A percentile compares a stretch with the other conserved stretches of the same genome.
Evolutionary conservation across 768 basidiomycete species (phyloP).

Genomic region (Russula abietina): DNA sequence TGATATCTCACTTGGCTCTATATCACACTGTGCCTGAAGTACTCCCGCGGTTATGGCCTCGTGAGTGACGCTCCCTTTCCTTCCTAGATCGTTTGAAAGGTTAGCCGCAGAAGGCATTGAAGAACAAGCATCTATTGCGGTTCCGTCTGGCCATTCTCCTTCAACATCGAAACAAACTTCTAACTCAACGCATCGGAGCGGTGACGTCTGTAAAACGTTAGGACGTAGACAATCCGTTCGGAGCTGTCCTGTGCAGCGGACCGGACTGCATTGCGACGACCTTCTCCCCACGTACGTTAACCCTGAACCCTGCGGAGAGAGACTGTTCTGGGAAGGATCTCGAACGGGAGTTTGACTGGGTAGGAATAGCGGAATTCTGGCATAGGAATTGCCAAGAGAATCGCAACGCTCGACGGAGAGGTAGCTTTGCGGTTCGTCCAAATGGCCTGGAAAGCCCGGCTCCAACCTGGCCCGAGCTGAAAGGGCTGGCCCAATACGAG

Average conservation of each 20-base stretch:
- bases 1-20: neutral
- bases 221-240: neutral
- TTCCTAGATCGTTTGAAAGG: neutral
- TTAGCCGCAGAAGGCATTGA: neutral
- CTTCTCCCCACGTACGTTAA: neutral
- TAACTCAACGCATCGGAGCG: neutral
- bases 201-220: neutral
- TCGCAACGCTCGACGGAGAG: neutral
- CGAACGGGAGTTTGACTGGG: constrained; percentile 18
- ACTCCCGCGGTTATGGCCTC: neutral
- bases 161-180: neutral
- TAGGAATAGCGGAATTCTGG: constrained; percentile 11
- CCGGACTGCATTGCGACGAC: neutral
- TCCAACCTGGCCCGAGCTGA: neutral
- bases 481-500: neutral
- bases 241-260: neutral
- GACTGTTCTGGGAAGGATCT: neutral
- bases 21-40: neutral
- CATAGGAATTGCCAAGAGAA: neutral
- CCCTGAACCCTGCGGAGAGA: neutral
- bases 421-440: neutral
- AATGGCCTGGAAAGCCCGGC: neutral
- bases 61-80: neutral
- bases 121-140: neutral
- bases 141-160: neutral